Percentiles rank a stretch among this genome's conserved stretches.
Evolutionary conservation across 768 basidiomycete genomes (phyloP).

Genomic region (Leccinellum rugosiceps): DNA sequence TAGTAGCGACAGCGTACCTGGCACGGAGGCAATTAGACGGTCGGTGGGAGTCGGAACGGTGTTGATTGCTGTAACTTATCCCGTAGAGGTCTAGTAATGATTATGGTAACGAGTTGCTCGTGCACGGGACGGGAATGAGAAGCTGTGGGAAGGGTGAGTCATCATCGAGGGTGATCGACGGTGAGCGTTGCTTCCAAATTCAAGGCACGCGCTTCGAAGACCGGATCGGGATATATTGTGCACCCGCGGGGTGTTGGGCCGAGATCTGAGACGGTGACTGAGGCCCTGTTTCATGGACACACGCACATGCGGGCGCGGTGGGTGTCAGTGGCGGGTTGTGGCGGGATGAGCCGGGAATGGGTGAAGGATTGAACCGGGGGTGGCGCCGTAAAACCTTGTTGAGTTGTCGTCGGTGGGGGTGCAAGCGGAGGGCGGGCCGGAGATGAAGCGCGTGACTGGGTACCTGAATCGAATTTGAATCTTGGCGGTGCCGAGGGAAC

Average conservation of each 20-base stretch:
- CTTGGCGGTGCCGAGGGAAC: conserved; percentile 45
- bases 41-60: not conserved
- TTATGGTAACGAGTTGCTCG: not conserved
- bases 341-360: conserved; percentile 15
- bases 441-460: conserved; percentile 19
- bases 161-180: conserved; percentile 31
- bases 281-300: conserved; percentile 14
- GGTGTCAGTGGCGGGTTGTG: not conserved
- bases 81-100: conserved; percentile 8
- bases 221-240: conserved; percentile 22
- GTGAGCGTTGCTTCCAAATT: conserved; percentile 22
- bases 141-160: conserved; percentile 11
- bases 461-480: conserved; percentile 34
- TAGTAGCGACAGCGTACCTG: not conserved
- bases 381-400: conserved; percentile 17
- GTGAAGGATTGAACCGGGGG: conserved; percentile 16
- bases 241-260: not conserved
- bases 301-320: not conserved
- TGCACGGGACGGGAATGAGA: conserved; percentile 13
- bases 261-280: not conserved
- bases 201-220: conserved; percentile 21
- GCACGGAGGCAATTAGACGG: not conserved
- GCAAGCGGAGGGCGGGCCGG: conserved; percentile 21
- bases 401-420: conserved; percentile 15
- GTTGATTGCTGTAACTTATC: conserved; percentile 10